Conservation (phyloP, 2,329 filamentous ascomycete genomes). For the Xylaria sp. region DNA sequence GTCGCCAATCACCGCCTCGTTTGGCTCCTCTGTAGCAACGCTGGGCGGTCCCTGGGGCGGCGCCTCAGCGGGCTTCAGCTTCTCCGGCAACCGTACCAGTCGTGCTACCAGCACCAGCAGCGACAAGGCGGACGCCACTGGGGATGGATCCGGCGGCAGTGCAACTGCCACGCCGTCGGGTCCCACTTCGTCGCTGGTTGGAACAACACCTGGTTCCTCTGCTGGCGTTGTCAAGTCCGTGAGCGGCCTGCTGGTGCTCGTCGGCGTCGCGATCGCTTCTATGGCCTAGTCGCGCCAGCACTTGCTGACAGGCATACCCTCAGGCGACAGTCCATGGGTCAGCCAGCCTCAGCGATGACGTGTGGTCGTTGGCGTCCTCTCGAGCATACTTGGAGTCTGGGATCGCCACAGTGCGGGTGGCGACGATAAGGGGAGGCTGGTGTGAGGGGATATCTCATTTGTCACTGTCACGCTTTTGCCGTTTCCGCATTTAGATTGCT, state of each 20-base stretch:
- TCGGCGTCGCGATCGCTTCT: conserved; percentile 27
- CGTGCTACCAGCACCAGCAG: conserved; percentile 7
- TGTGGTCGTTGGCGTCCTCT: too few relatives aligned
- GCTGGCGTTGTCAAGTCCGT: conserved; percentile 21
- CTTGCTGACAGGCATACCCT: neutral
- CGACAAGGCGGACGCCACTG: neutral
- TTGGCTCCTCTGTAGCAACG: conserved; percentile 19
- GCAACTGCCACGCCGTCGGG: conserved; percentile 28
- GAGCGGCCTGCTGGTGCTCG: conserved; percentile 30
- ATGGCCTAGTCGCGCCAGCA: conserved; percentile 20
- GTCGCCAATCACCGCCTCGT: conserved; percentile 19
- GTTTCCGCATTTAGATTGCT: too few relatives aligned
- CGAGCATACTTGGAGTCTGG: too few relatives aligned
- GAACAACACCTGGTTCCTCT: conserved; percentile 22
- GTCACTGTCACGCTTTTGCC: too few relatives aligned
- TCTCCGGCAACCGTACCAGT: conserved; percentile 27
- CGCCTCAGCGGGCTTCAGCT: conserved; percentile 28
- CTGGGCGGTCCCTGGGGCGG: conserved; percentile 2
- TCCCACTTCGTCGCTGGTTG: conserved; percentile 31
- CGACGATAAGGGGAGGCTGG: too few relatives aligned
- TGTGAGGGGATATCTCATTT: too few relatives aligned
- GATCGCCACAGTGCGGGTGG: too few relatives aligned
- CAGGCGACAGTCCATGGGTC: too few relatives aligned
- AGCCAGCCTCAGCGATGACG: too few relatives aligned
- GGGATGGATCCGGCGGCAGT: neutral